Base-by-base conservation (phyloP, 2,329 filamentous ascomycete genomes). In the Corynespora cassiicola region DNA sequence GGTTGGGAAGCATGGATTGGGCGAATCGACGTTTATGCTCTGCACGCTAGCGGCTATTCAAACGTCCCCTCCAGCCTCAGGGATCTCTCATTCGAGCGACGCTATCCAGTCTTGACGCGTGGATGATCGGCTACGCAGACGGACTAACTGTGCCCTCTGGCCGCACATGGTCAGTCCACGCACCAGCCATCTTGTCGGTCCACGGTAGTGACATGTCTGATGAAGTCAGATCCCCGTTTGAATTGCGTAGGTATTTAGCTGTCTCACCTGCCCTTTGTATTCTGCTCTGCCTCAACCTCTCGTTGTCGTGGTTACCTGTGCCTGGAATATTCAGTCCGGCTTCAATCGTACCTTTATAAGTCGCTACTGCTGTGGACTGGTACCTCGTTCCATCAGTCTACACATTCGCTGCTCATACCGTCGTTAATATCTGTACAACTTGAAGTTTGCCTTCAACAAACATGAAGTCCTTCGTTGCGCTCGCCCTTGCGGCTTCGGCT, bases 381-480 rank as follows among this genome's bases (percentile, higher is more conserved):
- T 65, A 62, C 57, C 58, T 66, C 61, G 62, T 63, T 68, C 52
- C n/a, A 59, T 65, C 63, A 66, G 59, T 65, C 53, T 52, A 46
- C 38, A 34, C 44, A 42, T 41, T 62, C 54, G 47, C 47, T 58
- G 50, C 42, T 27, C 31, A 41, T 44, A 42, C 40, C 27, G 19
- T 33, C 24, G 22, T 37, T 31, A 34, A 35, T 15, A 35, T 15
- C 30, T 18, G 16, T 15, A 11, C 9, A 18, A 22, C n/a, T 10
- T 48, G 39, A 23, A 47, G 18, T n/a, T n/a, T n/a, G n/a, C 27
- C 21, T 45, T 16, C 20, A 39, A 46, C 46, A 39, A 56, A 47
- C 43, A 65, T 65, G 59, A 63, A 61, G 51, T 60, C 56, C 30
- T 58, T 63, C 48, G 44, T 52, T 35, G 42, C 54, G 31, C 51